These are phyloP conservation scores for Tetrapisispora fleetii DNA, from an alignment of 805 yeast species.

Conservation along the genomic window DNA sequence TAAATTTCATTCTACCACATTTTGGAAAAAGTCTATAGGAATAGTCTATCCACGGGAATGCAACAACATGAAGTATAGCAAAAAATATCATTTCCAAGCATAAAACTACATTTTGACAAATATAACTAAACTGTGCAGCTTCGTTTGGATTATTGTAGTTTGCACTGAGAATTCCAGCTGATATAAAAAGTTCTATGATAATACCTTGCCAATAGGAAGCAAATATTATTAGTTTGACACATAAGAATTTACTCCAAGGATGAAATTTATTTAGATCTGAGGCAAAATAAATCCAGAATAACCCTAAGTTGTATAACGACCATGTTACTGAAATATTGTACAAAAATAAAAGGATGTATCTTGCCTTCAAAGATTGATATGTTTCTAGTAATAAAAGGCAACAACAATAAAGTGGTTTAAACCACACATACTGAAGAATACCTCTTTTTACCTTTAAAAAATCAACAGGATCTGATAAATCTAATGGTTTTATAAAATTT, in stretches of 20 bases:
- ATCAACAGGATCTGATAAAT: constrained; percentile 77
- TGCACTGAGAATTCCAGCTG: constrained; percentile 33
- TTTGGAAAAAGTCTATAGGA: constrained; percentile 51
- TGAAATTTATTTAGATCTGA: constrained; percentile 64
- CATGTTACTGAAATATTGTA: constrained; percentile 76
- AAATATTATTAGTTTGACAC: constrained; percentile 88
- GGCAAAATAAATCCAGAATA: constrained; percentile 89
- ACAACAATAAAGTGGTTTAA: constrained; percentile 73
- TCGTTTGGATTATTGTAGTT: constrained; percentile 20
- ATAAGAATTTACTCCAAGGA: constrained; percentile 86
- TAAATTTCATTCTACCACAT: constrained; percentile 52
- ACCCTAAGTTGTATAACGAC: constrained; percentile 74
- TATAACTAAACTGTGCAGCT: constrained; percentile 37
- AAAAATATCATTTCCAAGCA: constrained; percentile 80
- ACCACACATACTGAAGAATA: constrained; percentile 88
- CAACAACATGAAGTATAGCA: constrained; percentile 79
- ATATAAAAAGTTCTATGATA: constrained; percentile 42
- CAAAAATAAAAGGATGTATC: constrained; percentile 41
- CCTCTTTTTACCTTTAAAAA: constrained; percentile 74
- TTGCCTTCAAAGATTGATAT: constrained; percentile 38
- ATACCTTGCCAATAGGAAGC: constrained; percentile 98
- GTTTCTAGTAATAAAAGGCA: constrained; percentile 38
- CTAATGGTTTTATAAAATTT: constrained; percentile 47
- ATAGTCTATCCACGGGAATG: constrained; percentile 74
- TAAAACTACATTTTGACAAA: constrained; percentile 67